Percentiles rank a stretch among this genome's conserved stretches.
These are phyloP conservation scores for Tulasnella sp. DNA, from an alignment of 768 basidiomycete species.

Conservation along the genomic window DNA sequence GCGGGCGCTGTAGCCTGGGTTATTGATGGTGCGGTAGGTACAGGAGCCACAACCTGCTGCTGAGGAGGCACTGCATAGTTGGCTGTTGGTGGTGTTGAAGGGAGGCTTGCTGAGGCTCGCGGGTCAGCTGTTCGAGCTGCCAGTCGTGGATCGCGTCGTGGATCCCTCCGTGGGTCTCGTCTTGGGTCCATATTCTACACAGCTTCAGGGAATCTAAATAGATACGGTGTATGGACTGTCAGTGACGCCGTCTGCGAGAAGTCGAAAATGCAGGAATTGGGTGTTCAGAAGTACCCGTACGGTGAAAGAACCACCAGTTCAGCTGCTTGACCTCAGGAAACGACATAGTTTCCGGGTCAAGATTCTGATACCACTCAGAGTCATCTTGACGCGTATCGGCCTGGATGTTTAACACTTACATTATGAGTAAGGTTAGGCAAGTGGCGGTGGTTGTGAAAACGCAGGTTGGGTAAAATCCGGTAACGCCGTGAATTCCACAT, in stretches of 20 bases:
- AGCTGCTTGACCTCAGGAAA: constrained; percentile 60
- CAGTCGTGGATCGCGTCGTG: constrained; percentile 68
- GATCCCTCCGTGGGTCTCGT: constrained; percentile 68
- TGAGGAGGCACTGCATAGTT: constrained; percentile 12
- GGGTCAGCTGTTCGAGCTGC: constrained; percentile 62
- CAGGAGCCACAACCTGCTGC: background rate
- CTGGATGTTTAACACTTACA: background rate
- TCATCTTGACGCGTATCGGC: constrained; percentile 50
- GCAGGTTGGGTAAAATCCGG: background rate
- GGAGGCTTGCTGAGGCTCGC: constrained; percentile 45
- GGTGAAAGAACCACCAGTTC: constrained; percentile 68
- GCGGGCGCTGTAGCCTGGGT: constrained; percentile 16
- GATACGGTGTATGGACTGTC: background rate
- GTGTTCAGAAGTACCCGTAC: constrained; percentile 93
- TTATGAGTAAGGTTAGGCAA: background rate
- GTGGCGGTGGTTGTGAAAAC: background rate
- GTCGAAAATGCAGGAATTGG: background rate
- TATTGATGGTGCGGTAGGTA: constrained; percentile 24
- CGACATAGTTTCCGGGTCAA: constrained; percentile 49
- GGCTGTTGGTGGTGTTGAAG: constrained; percentile 40
- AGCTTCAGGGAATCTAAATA: background rate
- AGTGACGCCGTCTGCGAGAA: background rate
- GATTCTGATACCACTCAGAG: constrained; percentile 84
- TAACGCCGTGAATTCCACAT: constrained; percentile 13
- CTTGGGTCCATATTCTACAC: constrained; percentile 29